phyloP scores from a whole-genome alignment of 2,329 filamentous ascomycete genomes.

The Cryphonectria carpinicola region DNA sequence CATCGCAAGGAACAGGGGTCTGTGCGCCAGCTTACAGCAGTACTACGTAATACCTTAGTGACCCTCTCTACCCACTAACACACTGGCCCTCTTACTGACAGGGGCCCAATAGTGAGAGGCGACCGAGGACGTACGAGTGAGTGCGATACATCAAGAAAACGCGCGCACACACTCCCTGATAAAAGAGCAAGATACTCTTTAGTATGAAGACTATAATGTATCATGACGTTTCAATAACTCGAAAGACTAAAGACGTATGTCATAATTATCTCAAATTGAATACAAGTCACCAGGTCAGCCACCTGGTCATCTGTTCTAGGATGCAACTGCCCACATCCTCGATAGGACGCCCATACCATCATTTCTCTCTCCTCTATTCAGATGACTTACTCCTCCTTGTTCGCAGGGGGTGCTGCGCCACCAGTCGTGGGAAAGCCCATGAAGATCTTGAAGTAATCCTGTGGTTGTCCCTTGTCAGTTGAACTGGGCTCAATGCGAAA shows the following conservation, averaged over 20 bases:
- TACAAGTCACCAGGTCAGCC: not conserved
- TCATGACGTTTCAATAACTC: not conserved
- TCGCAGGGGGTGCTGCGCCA: slow-evolving; percentile 58
- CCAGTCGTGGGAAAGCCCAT: slow-evolving; percentile 87
- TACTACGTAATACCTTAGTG: not conserved
- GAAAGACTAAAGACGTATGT: not conserved
- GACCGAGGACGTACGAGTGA: not conserved
- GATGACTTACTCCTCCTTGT: slow-evolving; percentile 44
- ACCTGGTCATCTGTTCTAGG: not conserved
- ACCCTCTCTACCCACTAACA: not conserved
- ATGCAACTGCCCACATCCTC: not conserved
- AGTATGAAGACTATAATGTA: not conserved
- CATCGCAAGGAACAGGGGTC: slow-evolving; percentile 25
- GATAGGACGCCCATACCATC: not conserved
- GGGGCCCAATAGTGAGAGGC: not conserved
- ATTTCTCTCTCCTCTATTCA: not conserved
- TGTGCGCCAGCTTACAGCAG: not conserved
- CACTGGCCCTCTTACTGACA: not conserved
- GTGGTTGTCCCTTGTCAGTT: slow-evolving; percentile 30
- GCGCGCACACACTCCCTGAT: too few species aligned
- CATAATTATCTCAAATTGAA: not conserved
- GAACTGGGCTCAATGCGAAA: not conserved
- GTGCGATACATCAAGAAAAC: not conserved
- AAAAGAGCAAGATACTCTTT: not conserved
- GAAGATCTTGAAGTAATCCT: slow-evolving; percentile 88